These are phyloP conservation scores for Russula earlei DNA, from an alignment of 768 basidiomycete genomes.

Conservation along the genomic window DNA sequence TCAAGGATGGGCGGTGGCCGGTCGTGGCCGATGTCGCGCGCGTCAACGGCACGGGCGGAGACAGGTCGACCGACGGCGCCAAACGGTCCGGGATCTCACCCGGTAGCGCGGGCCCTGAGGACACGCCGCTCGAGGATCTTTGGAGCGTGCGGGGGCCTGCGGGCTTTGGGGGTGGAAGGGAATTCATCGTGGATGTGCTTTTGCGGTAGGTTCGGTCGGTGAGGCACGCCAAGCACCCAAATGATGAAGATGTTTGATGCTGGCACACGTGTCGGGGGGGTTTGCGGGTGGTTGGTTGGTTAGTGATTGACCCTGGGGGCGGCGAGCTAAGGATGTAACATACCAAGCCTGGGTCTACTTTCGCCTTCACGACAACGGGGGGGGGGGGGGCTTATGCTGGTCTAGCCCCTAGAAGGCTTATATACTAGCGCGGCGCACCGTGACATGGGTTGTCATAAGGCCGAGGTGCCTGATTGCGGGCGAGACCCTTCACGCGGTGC, in stretches of 20 bases:
- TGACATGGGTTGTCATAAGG: conserved; percentile 13
- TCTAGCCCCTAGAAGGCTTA: conserved; percentile 5
- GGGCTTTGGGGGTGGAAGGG: not conserved
- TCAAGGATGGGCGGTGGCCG: conserved; percentile 4
- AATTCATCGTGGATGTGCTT: not conserved
- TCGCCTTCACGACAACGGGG: not conserved
- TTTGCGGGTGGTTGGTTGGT: no score
- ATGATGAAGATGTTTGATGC: no score
- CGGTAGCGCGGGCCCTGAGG: not conserved
- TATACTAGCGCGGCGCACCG: conserved; percentile 4
- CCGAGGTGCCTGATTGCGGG: conserved; percentile 14
- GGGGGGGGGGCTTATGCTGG: not conserved
- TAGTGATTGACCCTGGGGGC: no score
- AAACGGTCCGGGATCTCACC: not conserved
- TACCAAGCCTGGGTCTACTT: not conserved
- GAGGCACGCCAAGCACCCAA: no score
- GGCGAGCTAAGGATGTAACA: not conserved
- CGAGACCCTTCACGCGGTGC: conserved; percentile 14
- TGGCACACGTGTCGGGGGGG: no score
- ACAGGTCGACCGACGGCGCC: not conserved
- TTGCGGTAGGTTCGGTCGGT: not conserved
- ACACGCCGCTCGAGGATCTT: conserved; percentile 1
- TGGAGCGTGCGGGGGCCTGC: conserved; percentile 9
- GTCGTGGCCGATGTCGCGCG: not conserved
- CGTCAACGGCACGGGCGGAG: not conserved